Evolutionary conservation across 1,139 yeast genomes (phyloP), one percentile per base, ranked within the genome.

Genomic region (Schizosaccharomyces versatilis): DNA sequence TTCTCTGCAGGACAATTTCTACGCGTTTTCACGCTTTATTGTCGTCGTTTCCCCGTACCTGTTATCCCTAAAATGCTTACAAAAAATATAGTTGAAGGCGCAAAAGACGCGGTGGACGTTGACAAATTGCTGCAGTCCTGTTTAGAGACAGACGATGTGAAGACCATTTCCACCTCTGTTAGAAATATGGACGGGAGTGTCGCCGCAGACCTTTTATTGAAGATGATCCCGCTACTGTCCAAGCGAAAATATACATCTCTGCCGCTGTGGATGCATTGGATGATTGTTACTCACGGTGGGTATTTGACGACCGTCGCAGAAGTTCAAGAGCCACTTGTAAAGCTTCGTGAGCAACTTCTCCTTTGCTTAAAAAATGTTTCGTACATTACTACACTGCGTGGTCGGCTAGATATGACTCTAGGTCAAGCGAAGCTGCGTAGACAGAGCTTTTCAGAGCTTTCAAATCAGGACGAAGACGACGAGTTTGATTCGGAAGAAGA

Each of bases 221-320:
- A 5, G 9, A 8, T 44, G 3, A 32, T 44, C 12, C 19, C 49
- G 32, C 38, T n/a, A 19, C 10, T 44, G 36, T 44, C 38, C 14
- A 17, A 6, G 32, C 12, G 32, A 10, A 44, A 19, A 36, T 36
- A 32, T 9, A 32, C 49, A 8, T 17, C 49, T 36, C 8, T 44
- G 36, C 38, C 49, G 12, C 19, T 44, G 10, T 44, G 49, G 49
- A 19, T 44, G 49, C 49, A 44, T 44, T 44, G 49, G 49, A 44
- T 44, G 10, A 44, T 44, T 44, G 49, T 44, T 8, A 44, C 49
- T 24, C 49, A 44, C 8, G 49, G 49, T 32, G 49, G 49, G 19
- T 44, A 44, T 44, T 17, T 44, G 38, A 32, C 49, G 12, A 44
- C 36, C 10, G 49, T 44, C 24, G 10, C n/a, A 12, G 49, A 44